Base-by-base conservation (phyloP, 2,329 filamentous ascomycete genomes). In the Diaporthe sp. region DNA sequence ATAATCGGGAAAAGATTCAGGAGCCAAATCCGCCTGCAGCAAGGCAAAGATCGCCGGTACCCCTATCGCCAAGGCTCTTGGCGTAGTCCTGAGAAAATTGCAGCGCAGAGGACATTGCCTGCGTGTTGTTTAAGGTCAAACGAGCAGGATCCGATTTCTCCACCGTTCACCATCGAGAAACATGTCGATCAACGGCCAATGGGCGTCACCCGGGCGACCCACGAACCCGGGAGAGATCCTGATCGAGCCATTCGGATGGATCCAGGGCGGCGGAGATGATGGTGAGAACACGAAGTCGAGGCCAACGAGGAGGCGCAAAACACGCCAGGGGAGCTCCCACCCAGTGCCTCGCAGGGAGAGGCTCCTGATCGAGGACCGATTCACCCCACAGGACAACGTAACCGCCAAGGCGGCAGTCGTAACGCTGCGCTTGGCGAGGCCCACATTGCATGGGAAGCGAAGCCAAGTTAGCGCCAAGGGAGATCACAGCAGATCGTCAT, bases 61-160 rank as follows among this genome's bases (percentile, higher is more conserved):
- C 32, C 70, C 70, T 32, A 59, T 53, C 50, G 70, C 70, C 70
- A 71, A 71, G 70, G 32, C 44, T 63, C 70, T 71, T 71, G 56
- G 70, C 70, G n/a, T 5, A 53, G 56, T 71, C 42, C 56, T 63
- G 69, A 19, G n/a, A 71, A 61, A 12, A 71, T 71, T 71, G 58
- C 56, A 37, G 70, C 35, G 44, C 32, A 32, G 42, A 37, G 17
- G n/a, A 15, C 25, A 42, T 22, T 19, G 27, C 69, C n/a, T 63
- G 69, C 15, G 27, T 55, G 44, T 35, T 19, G 25, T 32, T 70
- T 8, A 70, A 70, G 39, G 8, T 58, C 70, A 59, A 61, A 44
- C 56, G 53, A 25, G 50, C 9, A 55, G 70, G 59, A 63, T 63
- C 56, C 55, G 37, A 42, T 71, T 71, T 71, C 69, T 71, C 70